Percentiles rank a stretch among this genome's conserved stretches.
Conservation (phyloP, 2,329 filamentous ascomycete genomes). For the Microthyrium microscopicum region DNA sequence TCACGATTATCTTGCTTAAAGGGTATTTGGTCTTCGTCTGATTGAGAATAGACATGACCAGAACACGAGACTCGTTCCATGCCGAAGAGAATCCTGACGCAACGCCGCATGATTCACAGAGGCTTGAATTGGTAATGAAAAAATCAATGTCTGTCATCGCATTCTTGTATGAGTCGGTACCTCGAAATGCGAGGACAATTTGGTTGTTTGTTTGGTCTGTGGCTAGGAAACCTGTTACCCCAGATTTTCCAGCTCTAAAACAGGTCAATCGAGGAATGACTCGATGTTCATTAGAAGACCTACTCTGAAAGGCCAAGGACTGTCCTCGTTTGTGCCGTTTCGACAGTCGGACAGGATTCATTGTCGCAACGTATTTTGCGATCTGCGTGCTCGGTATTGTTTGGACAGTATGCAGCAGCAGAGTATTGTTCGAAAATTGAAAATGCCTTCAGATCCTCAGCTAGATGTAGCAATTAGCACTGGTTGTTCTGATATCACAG, state of each 20-base stretch:
- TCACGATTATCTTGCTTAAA: conserved; percentile 37
- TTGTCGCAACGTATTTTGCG: conserved; percentile 19
- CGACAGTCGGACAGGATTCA: conserved; percentile 31
- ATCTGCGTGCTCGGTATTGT: conserved; percentile 27
- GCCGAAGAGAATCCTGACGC: conserved; percentile 43
- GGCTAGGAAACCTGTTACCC: conserved; percentile 31
- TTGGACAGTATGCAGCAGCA: conserved; percentile 34
- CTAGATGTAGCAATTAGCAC: too few relatives aligned
- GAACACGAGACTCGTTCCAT: conserved; percentile 36
- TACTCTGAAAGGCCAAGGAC: conserved; percentile 8
- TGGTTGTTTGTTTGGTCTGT: conserved; percentile 29
- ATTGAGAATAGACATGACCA: conserved; percentile 28
- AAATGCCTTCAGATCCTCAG: conserved; percentile 5
- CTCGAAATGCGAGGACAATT: conserved; percentile 45
- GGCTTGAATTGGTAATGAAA: conserved; percentile 21
- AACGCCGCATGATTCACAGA: conserved; percentile 31
- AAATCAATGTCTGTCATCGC: conserved; percentile 41
- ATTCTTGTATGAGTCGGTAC: conserved; percentile 42
- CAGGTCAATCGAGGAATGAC: neutral
- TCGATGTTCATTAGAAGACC: neutral
- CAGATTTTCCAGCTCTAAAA: conserved; percentile 19
- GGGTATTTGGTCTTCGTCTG: conserved; percentile 31
- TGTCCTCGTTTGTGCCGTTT: conserved; percentile 29
- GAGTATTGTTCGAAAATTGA: conserved; percentile 27
- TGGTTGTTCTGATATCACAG: too few relatives aligned